phyloP scores from a whole-genome alignment of 768 basidiomycete genomes.

The Leccinum variicolor region DNA sequence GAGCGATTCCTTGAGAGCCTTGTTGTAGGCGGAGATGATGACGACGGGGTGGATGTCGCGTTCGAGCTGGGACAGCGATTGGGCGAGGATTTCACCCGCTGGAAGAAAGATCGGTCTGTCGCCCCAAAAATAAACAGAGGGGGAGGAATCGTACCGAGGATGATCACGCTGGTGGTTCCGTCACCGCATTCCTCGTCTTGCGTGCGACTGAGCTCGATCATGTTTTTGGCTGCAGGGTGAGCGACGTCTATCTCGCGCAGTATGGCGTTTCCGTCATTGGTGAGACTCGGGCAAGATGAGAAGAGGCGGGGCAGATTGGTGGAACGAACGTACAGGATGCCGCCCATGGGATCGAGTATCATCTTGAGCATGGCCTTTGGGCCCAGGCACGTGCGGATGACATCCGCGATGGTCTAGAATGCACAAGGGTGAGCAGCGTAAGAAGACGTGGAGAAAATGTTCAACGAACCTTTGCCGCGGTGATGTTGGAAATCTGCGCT shows the following conservation, averaged over 20 bases:
- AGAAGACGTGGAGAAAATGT: too few species aligned
- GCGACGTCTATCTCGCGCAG: constrained; percentile 98
- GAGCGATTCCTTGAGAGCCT: constrained; percentile 89
- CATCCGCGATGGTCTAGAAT: constrained; percentile 89
- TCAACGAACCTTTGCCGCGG: constrained; percentile 81
- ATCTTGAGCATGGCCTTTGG: constrained; percentile 99
- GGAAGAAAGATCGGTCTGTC: background rate
- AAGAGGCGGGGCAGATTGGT: background rate
- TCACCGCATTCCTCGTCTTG: constrained; percentile 99
- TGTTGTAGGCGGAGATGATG: constrained; percentile 97
- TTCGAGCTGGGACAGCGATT: constrained; percentile 89
- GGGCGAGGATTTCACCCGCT: constrained; percentile 97
- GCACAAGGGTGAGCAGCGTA: background rate
- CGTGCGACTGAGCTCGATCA: constrained; percentile 97
- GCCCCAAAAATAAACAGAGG: background rate
- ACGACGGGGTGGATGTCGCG: constrained; percentile 98
- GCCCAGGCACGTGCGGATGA: constrained; percentile 94
- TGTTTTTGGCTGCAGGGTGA: constrained; percentile 98
- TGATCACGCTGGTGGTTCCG: constrained; percentile 97
- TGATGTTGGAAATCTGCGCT: constrained; percentile 96
- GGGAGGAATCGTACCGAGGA: constrained; percentile 65
- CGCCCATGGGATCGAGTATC: constrained; percentile 99
- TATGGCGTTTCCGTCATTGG: constrained; percentile 99
- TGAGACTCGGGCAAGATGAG: constrained; percentile 53
- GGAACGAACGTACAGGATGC: constrained; percentile 70